These are phyloP conservation scores for Parietichytrium sp. DNA, from an alignment of 108 stramenopile genomes.

Conservation along the genomic window DNA sequence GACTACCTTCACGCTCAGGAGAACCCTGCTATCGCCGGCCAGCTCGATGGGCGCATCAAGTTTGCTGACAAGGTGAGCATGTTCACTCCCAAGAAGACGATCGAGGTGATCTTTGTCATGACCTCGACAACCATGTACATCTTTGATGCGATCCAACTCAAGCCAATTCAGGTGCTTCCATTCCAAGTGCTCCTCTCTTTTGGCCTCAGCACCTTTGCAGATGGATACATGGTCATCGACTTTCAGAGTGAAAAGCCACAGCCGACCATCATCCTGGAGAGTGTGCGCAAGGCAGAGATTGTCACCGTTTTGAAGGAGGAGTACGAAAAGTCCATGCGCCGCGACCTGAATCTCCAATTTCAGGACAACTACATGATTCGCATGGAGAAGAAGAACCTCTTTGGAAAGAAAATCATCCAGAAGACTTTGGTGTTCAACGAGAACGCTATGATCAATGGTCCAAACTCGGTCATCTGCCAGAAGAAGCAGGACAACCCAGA, in stretches of 20 bases:
- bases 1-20: constrained; percentile 38
- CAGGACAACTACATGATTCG: neutral
- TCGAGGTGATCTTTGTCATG: neutral
- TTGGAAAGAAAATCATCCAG: neutral
- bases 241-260: neutral
- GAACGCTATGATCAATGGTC: neutral
- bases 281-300: constrained; percentile 30
- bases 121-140: neutral
- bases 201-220: neutral
- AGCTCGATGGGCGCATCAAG: neutral
- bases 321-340: too few species aligned
- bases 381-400: neutral
- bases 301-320: constrained; percentile 18
- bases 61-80: neutral
- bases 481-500: constrained; percentile 20
- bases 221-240: constrained; percentile 17
- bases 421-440: neutral
- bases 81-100: neutral
- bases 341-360: neutral
- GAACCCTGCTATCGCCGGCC: neutral
- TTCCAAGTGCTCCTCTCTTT: neutral
- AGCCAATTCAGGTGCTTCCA: neutral
- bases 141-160: neutral
- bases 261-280: neutral
- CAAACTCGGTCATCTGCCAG: neutral